These are phyloP conservation scores for Xylariaceae sp. DNA, from an alignment of 2,329 filamentous ascomycete genomes.

Conservation along the genomic window DNA sequence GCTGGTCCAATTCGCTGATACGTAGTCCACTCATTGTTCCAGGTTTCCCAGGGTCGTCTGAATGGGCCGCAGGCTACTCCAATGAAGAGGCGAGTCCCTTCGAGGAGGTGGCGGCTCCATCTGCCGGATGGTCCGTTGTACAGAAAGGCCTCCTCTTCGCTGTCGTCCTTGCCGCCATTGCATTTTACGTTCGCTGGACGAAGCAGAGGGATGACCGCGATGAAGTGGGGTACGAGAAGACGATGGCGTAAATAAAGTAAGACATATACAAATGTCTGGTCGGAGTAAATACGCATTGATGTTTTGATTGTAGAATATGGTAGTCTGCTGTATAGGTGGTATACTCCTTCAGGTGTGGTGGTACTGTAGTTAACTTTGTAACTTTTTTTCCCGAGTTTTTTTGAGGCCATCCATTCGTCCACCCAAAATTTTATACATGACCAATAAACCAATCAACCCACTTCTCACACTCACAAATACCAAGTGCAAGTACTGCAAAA, in stretches of 20 bases:
- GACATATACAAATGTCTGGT: neutral
- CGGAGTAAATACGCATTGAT: constrained; percentile 11
- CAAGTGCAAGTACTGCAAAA: neutral
- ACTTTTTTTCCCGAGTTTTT: too few relatives aligned
- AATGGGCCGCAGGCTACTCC: constrained; percentile 46
- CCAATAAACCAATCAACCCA: too few relatives aligned
- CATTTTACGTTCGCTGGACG: constrained; percentile 51
- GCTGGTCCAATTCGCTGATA: constrained; percentile 41
- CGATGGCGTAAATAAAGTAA: constrained; percentile 44
- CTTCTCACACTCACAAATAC: too few relatives aligned
- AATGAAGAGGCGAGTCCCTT: constrained; percentile 38
- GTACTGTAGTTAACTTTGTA: too few relatives aligned
- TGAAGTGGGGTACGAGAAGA: constrained; percentile 51
- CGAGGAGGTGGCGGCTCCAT: neutral
- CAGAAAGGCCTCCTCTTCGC: constrained; percentile 59
- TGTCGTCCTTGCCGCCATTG: constrained; percentile 54
- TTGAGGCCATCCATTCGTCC: too few relatives aligned
- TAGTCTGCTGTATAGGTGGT: constrained; percentile 1
- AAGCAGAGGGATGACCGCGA: constrained; percentile 42
- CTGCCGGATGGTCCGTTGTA: constrained; percentile 50
- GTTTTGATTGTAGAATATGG: neutral
- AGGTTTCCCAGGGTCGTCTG: constrained; percentile 45
- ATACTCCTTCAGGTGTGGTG: neutral
- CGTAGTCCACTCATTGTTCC: constrained; percentile 27
- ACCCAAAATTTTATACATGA: too few relatives aligned